A percentile compares a stretch with the other conserved stretches of the same genome.
These are phyloP conservation scores for Corymbia calophylla DNA, from an alignment of 441 rosid genomes.

Conservation along the genomic window DNA sequence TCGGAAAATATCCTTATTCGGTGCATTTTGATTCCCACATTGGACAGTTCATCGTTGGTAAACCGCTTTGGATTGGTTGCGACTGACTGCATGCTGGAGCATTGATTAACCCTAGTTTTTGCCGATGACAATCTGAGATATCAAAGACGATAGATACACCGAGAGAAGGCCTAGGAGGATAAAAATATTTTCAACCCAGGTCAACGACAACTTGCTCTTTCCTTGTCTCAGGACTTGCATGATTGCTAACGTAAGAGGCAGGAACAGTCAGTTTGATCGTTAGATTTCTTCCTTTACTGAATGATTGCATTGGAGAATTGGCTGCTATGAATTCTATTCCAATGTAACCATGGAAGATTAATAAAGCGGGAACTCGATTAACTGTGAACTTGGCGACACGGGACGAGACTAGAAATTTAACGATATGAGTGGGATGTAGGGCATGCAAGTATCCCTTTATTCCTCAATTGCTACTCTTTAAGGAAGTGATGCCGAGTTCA, in stretches of 20 bases:
- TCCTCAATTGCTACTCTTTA: not conserved
- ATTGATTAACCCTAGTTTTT: conserved; percentile 24
- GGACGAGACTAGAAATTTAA: not conserved
- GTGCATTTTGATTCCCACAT: conserved; percentile 6
- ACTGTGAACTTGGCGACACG: not conserved
- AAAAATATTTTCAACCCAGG: not conserved
- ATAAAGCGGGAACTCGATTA: not conserved
- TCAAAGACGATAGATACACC: not conserved
- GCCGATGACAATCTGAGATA: conserved; percentile 30
- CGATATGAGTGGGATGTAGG: not conserved
- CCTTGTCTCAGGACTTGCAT: not conserved
- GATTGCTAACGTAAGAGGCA: not conserved
- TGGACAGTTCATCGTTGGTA: conserved; percentile 19
- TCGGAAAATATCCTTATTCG: not conserved
- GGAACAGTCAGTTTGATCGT: conserved; percentile 2
- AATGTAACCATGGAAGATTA: not conserved
- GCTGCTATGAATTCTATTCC: not conserved
- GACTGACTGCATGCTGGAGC: conserved; percentile 15
- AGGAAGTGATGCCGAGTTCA: not conserved
- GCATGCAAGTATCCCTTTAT: not conserved
- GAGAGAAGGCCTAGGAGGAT: not conserved
- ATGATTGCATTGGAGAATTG: not conserved
- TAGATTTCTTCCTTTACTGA: not conserved
- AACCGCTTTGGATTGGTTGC: conserved; percentile 6
- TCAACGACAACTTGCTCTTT: not conserved